Base-by-base conservation (phyloP, 1,139 yeast genomes). In the Suhomyces ambrosiae region DNA sequence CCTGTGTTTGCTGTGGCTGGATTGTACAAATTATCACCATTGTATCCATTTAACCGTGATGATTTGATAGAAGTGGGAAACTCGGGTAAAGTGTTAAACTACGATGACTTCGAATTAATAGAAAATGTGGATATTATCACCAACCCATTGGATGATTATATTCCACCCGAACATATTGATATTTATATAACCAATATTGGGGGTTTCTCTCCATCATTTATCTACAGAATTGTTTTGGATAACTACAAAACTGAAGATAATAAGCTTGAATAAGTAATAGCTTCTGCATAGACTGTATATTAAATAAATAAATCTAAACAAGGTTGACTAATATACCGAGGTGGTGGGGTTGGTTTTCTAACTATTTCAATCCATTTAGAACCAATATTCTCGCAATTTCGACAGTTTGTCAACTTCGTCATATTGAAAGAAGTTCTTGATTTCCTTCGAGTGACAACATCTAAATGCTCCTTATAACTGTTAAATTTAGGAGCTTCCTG, bases 1-100 rank as follows among this genome's bases (percentile, higher is more conserved):
- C 98, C 98, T 0, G 98, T 94, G 5, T 85, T 94, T 57, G 92
- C 95, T 0, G 95, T 90, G 29, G 90, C 97, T 2, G 98, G 98
- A 24, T 72, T 92, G 41, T 92, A 87, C 71, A 92, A 92, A 63
- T 74, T 94, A 41, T 86, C 96, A 3, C 98, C 98, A 17, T 71
- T 87, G 42, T 92, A 94, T 57, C 98, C 99, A 23, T 90, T 87
- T 60, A 94, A 89, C 55, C 78, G 88, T 44, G 95, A 87, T 53
- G 84, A 84, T 50, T 71, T 92, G 50, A 82, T 92, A 37, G 97
- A 92, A 63, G 92, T 90, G 38, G 98, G 98, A 17, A 92, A 92
- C 54, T 82, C 96, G 2, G 92, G 95, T 14, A 83, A 82, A 50
- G 94, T 88, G 11, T 68, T 86, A 44, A 78, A 80, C 40, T 88